Base-by-base conservation (phyloP, 768 basidiomycete genomes). In the Rhodotorula babjevae region DNA sequence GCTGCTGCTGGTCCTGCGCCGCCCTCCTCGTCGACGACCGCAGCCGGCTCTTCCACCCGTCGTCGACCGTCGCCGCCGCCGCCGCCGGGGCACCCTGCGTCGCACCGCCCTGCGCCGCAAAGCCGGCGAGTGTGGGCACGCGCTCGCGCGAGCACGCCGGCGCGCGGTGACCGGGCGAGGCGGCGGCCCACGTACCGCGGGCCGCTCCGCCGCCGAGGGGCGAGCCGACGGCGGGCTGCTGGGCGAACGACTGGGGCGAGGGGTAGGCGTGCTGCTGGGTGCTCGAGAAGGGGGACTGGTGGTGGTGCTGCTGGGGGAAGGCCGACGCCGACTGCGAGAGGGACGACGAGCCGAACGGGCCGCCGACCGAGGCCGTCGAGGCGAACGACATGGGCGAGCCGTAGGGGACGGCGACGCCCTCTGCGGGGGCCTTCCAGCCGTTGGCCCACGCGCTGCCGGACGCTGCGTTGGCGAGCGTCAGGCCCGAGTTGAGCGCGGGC, bases 371-470 rank as follows among this genome's bases (percentile, higher is more conserved):
- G 15, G 42, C 21, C 2, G 60, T 29, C 42, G 57, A 59, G 29
- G 57, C 46, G 57, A 66, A 59, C 46, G 65, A 66, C 57, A 66
- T 66, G 31, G 65, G 65, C 47, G 65, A 66, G 14, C 65, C 65
- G 47, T 36, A 66, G 5, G 65, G 65, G 1, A 57, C 57, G 11
- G 65, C 65, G 36, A 15, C 29, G 9, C 19, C 63, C 63, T 21
- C 47, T 44, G 6, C 55, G 47, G 7, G 16, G 29, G 65, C 57
- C 2, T 56, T 46, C 65, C 65, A 66, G 18, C 65, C 64, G 56
- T 65, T 65, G 44, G 44, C 44, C 64, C 64, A 65, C 23, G 29
- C 49, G 25, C 11, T 19, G n/a, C 8, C 29, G 10, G 23, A 40
- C 50, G 36, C 27, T 3, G 47, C 47, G 47, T 21, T 23, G 10